These are phyloP conservation scores for Ustilago cynodontis DNA, from an alignment of 1,284 basidiomycete genomes.

Conservation along the genomic window DNA sequence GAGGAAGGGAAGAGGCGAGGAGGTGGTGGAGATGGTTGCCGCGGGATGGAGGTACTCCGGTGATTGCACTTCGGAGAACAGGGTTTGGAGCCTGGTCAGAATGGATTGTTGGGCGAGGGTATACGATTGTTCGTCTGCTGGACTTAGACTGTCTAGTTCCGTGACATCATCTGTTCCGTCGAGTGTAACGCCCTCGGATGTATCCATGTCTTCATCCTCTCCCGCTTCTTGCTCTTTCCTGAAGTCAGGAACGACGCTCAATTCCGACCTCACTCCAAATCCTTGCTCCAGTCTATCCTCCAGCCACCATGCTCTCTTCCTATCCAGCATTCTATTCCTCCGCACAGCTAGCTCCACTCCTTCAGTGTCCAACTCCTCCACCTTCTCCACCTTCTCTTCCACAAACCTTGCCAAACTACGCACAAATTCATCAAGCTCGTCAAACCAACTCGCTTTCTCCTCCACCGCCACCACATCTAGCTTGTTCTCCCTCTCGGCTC, in stretches of 20 bases:
- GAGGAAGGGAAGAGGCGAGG: neutral
- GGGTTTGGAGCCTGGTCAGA: neutral
- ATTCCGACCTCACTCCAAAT: slow-evolving; percentile 30
- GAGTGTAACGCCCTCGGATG: neutral
- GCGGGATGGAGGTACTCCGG: slow-evolving; percentile 60
- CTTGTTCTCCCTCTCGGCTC: slow-evolving; percentile 56
- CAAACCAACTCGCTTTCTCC: slow-evolving; percentile 60
- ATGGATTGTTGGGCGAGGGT: slow-evolving; percentile 30
- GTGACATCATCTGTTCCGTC: neutral
- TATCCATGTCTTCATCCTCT: neutral
- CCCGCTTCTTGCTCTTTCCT: neutral
- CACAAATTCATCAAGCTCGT: slow-evolving; percentile 62
- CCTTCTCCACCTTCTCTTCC: slow-evolving; percentile 51
- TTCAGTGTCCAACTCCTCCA: slow-evolving; percentile 60
- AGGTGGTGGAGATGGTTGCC: neutral
- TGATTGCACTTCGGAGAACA: slow-evolving; percentile 59
- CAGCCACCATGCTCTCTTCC: slow-evolving; percentile 32
- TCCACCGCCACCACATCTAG: slow-evolving; percentile 47
- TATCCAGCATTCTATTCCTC: slow-evolving; percentile 32
- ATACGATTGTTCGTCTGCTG: slow-evolving; percentile 44
- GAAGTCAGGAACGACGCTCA: slow-evolving; percentile 31
- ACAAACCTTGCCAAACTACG: slow-evolving; percentile 58
- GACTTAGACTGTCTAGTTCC: slow-evolving; percentile 13
- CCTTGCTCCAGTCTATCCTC: slow-evolving; percentile 45
- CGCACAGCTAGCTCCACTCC: slow-evolving; percentile 34